Conservation (phyloP, 345 rosid species). For the Noccaea caerulescens region DNA sequence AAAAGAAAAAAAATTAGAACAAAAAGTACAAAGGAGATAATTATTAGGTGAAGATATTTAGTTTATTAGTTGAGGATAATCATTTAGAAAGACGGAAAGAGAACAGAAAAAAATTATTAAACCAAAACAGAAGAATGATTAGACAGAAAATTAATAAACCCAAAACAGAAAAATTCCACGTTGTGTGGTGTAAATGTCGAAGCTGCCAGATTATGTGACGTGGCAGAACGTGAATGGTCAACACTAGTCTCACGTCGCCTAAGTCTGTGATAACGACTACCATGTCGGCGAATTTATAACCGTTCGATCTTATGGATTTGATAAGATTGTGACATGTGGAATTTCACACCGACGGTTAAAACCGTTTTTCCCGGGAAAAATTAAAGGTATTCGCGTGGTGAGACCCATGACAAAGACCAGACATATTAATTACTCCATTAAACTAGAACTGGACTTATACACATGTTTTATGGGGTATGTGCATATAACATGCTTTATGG, state of each 20-base stretch:
- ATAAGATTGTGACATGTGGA: slow-evolving; percentile 19
- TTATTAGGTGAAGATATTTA: slow-evolving; percentile 23
- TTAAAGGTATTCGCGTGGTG: background rate
- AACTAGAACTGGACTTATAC: background rate
- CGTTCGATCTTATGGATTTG: background rate
- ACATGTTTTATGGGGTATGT: too few species aligned
- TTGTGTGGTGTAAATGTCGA: slow-evolving; percentile 23
- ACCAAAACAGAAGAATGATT: background rate
- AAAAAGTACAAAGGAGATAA: background rate
- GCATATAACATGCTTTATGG: background rate
- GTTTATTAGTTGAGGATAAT: background rate
- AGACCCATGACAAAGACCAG: slow-evolving; percentile 16
- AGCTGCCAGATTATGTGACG: slow-evolving; percentile 26
- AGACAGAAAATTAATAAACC: too few species aligned
- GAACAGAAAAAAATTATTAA: background rate
- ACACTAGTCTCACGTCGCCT: slow-evolving; percentile 17
- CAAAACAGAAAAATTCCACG: slow-evolving; percentile 18
- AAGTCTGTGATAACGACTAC: slow-evolving; percentile 24
- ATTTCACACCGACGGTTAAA: background rate
- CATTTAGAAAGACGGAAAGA: background rate
- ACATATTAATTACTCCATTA: background rate
- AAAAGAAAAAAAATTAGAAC: background rate
- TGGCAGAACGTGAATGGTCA: slow-evolving; percentile 17
- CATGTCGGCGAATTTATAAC: slow-evolving; percentile 22
- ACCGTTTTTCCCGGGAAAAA: slow-evolving; percentile 25